Conservation (phyloP, 2,329 filamentous ascomycete genomes). For the Aureobasidium melanogenum region DNA sequence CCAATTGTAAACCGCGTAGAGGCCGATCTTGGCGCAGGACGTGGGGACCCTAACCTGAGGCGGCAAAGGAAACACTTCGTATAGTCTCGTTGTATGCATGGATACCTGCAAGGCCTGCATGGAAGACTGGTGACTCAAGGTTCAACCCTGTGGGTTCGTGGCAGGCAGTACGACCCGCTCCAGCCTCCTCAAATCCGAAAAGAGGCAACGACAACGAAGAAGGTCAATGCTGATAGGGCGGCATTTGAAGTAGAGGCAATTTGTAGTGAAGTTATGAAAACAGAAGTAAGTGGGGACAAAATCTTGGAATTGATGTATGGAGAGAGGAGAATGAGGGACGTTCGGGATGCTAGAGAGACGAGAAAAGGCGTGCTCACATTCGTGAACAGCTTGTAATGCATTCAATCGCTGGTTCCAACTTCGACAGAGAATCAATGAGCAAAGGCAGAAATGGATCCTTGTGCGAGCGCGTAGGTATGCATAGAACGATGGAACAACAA, state of each 20-base stretch:
- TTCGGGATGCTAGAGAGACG: neutral
- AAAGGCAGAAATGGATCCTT: neutral
- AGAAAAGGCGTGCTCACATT: neutral
- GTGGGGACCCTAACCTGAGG: conserved; percentile 6
- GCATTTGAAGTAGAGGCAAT: neutral
- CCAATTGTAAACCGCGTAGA: conserved; percentile 4
- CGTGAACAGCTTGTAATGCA: neutral
- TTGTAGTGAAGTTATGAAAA: neutral
- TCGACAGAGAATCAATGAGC: neutral
- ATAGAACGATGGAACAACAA: neutral
- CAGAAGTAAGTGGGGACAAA: conserved; percentile 3
- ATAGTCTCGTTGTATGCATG: neutral
- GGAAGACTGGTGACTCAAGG: neutral
- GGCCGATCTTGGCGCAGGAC: conserved; percentile 7
- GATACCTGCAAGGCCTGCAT: neutral
- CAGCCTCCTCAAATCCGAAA: neutral
- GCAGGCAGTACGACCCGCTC: neutral
- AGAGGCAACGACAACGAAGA: neutral
- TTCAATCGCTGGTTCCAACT: neutral
- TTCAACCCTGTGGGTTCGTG: neutral
- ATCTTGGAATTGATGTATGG: neutral
- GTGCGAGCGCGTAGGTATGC: conserved; percentile 6
- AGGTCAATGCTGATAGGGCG: conserved; percentile 1
- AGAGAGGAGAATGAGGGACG: neutral
- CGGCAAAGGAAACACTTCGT: neutral